Evolutionary conservation across 106 monocot species (phyloP), one percentile per base, ranked within the genome.

Genomic region (Dendrobium chrysotoxum): DNA sequence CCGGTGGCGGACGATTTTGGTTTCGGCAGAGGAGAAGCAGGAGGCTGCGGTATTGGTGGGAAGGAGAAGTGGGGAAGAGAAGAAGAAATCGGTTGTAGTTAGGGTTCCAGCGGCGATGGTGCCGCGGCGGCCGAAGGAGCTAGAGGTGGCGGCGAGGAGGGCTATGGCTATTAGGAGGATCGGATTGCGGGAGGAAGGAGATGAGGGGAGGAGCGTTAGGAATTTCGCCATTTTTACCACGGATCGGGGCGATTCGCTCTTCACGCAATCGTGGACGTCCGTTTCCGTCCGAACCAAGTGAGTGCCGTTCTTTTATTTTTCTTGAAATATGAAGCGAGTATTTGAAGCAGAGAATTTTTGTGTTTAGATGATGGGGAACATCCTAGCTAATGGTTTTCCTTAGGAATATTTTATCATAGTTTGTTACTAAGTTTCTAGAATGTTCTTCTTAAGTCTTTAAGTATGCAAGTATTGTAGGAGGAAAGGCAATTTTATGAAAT

Each of bases 241-340:
- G 58, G 79, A 73, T 16, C 86, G 95, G 53, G 90, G 90, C 7
- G 92, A 95, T 57, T 81, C 87, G 31, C 82, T 95, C 4, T 95
- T 95, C 82, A 95, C 95, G 40, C 88, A 85, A 57, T 92, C 92
- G 11, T 95, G 92, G 95, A 80, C 88, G 46, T 90, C 95, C 4
- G 38, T 75, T 39, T 75, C 72, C 78, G 74, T 46, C 25, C 78
- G 42, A 30, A 44, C 75, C 64, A 87, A 67, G 95, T 92, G 79
- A 77, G 77, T 81, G 13, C 44, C 31, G 31, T 58, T 71, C 23
- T 23, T 61, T 61, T 57, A 4, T 57, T 71, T 71, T 71, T 38
- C 5, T 38, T 71, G 35, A 30, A 71, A 46, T 46, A 46, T 46
- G 7, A 46, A 46, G 7, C 7, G 8, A 46, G 46, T 11, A 12